Percentiles rank a stretch among this genome's conserved stretches.
Conservation (phyloP, 805 yeast species). For the Metschnikowia sp. region DNA sequence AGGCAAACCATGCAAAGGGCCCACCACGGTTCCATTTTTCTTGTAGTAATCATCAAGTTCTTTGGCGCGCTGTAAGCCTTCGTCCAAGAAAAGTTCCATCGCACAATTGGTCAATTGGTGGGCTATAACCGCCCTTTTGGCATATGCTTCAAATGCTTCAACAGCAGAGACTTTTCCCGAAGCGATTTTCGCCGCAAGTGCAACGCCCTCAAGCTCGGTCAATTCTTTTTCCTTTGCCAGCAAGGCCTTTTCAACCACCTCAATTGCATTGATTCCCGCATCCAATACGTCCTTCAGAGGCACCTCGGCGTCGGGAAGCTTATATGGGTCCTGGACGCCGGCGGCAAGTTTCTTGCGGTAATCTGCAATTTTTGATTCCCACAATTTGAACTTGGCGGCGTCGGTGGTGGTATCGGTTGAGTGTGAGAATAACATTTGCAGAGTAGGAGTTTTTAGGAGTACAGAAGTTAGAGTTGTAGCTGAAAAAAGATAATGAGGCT, state of each 20-base stretch:
- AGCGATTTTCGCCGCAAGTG: constrained; percentile 15
- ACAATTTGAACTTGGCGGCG: constrained; percentile 13
- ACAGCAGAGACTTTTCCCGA: constrained; percentile 14
- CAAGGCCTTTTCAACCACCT: constrained; percentile 10
- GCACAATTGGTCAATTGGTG: constrained; percentile 20
- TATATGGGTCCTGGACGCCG: constrained; percentile 18
- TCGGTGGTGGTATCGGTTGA: constrained; percentile 10
- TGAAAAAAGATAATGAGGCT: too few relatives aligned
- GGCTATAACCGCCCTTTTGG: constrained; percentile 18
- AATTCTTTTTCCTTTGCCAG: constrained; percentile 9
- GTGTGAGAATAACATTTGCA: constrained; percentile 3
- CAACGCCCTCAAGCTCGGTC: constrained; percentile 12
- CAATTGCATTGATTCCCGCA: constrained; percentile 14
- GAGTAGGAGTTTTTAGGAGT: too few relatives aligned
- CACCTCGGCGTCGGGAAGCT: constrained; percentile 10
- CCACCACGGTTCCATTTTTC: constrained; percentile 13
- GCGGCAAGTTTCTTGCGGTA: constrained; percentile 24
- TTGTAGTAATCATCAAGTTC: constrained; percentile 14
- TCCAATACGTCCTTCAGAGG: constrained; percentile 17
- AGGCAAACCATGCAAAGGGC: constrained; percentile 19
- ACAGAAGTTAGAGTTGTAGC: too few relatives aligned
- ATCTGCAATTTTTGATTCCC: constrained; percentile 31
- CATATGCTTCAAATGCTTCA: constrained; percentile 14
- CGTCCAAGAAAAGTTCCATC: constrained; percentile 20
- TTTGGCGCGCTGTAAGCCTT: constrained; percentile 18